Base-by-base conservation (phyloP, 1,284 basidiomycete genomes). In the Apiotrichum gracile region DNA sequence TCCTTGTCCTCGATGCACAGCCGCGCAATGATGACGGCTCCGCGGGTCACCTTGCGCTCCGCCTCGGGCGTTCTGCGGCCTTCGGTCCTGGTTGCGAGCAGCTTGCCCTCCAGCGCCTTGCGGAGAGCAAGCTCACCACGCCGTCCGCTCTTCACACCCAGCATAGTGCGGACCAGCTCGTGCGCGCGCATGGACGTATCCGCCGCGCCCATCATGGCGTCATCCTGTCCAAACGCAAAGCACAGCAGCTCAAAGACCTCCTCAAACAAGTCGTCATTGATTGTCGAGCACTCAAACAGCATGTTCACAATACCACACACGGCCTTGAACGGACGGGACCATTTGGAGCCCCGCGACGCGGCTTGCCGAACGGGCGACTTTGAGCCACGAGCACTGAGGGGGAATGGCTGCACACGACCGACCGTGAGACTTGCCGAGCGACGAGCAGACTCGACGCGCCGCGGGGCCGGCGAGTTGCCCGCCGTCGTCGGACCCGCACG, bases 141-240 rank as follows among this genome's bases (percentile, higher is more conserved):
- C 10, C 69, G 53, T 5, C 69, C 68, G 12, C 60, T 63, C 47
- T 66, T 66, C 10, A 60, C 43, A 9, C 63, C 62, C 5, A 70
- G 61, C 60, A 71, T 64, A 5, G 55, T 48, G 24, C 58, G 60
- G 16, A 70, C 45, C 6, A 70, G 50, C 39, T 70, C 58, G 27
- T 61, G 55, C 1, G 64, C 61, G 0, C 60, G 52, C 6, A 49
- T 25, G 13, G 44, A 33, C 34, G 47, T 39, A 35, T 63, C 62
- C 10, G 59, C 63, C 7, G 52, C 49, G 19, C 63, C 62, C 24
- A 57, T 49, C 44, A 63, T 50, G 9, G 52, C 46, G 24, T 69
- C 61, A 41, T 67, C 64, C 55, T 68, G 66, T 1, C 68, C 68
- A 33, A 65, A 66, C 10, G 59, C 63, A n/a, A 70, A 58, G 47